phyloP scores from a whole-genome alignment of 179 eudicot genomes.

The Nepenthes alata region DNA sequence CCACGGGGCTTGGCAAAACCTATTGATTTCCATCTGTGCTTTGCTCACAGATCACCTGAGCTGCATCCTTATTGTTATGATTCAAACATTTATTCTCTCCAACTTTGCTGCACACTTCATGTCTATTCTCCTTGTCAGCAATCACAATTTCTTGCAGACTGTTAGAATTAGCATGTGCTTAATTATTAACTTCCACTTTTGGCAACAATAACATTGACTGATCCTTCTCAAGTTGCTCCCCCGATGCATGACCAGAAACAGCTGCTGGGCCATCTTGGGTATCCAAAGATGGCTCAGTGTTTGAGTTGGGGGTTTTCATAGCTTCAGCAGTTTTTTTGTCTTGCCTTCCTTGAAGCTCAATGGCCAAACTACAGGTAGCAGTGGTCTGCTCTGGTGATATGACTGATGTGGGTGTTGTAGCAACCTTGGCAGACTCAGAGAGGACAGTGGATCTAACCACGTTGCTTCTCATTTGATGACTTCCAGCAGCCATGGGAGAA shows the following conservation, averaged over 20 bases:
- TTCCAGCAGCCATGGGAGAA: conserved; percentile 9
- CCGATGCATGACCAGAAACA: conserved; percentile 4
- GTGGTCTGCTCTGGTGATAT: conserved; percentile 2
- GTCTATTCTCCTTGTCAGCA: background rate
- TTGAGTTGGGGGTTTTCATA: conserved; percentile 10
- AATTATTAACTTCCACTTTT: conserved; percentile 8
- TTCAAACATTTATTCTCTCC: background rate
- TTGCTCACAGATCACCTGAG: conserved; percentile 4
- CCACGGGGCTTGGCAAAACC: no score
- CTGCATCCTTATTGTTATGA: conserved; percentile 5
- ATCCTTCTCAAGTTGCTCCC: conserved; percentile 9
- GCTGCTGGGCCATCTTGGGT: conserved; percentile 15
- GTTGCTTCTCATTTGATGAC: conserved; percentile 7
- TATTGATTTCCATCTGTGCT: no score
- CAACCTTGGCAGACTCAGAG: conserved; percentile 10
- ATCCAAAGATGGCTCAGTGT: conserved; percentile 5
- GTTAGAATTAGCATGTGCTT: conserved; percentile 8
- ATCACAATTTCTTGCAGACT: conserved; percentile 1
- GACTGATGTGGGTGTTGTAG: conserved; percentile 5
- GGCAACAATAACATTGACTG: conserved; percentile 3
- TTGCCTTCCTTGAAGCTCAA: conserved; percentile 11
- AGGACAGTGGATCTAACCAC: conserved; percentile 4
- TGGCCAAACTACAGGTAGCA: conserved; percentile 6
- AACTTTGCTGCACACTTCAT: conserved; percentile 5
- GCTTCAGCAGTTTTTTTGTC: conserved; percentile 4